Evolutionary conservation across 2,329 filamentous ascomycete genomes (phyloP), one percentile per base, ranked within the genome.

Genomic region (Cordyceps javanica): DNA sequence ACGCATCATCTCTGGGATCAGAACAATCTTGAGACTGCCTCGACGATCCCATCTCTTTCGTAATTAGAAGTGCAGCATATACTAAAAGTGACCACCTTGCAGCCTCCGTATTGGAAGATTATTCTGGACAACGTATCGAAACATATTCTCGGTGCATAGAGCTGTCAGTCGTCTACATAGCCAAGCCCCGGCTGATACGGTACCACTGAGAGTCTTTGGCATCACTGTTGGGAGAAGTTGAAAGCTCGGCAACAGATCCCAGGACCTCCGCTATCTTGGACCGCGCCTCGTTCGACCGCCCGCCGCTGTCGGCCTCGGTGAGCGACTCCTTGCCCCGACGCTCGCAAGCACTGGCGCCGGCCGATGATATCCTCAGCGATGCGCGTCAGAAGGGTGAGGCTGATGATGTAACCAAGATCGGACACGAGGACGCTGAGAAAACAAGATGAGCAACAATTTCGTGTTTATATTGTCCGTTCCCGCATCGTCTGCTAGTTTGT

Each of bases 231-330:
- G n/a, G n/a, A n/a, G n/a, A n/a, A n/a, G n/a, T n/a, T n/a, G n/a
- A n/a, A n/a, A 57, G 16, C 28, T 57, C 55, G 8, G 48, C 55
- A 23, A 57, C 55, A 5, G 55, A 48, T 3, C 55, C 55, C 28
- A 52, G 55, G 5, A 57, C 55, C 39, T 50, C 36, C 16, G 45
- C 34, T 14, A 57, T 57, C 38, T 57, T 57, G 55, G 46, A 57
- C 28, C 50, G 55, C 19, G 55, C 14, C 48, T 57, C 55, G 23
- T 57, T 48, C 10, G 55, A 39, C 6, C 39, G 28, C 11, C 39
- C 28, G 28, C 28, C 42, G 10, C 7, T 6, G 42, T 3, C 39
- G 32, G 32, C n/a, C 26, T 34, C 21, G 21, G 39, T 10, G 51
- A 36, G 28, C 3, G 36, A 19, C n/a, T 38, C 21, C 26, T n/a